These are phyloP conservation scores for Entamoeba moshkovskii DNA, from an alignment of 208 protist genomes.

Conservation along the genomic window DNA sequence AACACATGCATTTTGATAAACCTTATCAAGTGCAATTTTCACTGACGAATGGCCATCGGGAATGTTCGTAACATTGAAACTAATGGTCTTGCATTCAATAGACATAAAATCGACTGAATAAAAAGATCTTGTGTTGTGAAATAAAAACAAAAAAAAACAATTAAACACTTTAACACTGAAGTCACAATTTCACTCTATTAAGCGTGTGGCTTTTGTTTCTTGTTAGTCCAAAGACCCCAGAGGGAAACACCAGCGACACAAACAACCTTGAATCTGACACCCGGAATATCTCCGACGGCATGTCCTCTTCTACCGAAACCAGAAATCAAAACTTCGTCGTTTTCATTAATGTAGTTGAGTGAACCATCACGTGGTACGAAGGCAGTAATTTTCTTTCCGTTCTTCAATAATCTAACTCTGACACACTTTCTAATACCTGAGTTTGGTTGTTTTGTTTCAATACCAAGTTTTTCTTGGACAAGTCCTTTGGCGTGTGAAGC, in stretches of 20 bases:
- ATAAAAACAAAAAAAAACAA: too few species aligned
- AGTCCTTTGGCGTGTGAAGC: constrained; percentile 95
- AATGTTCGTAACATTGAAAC: too few species aligned
- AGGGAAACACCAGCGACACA: constrained; percentile 93
- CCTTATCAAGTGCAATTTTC: too few species aligned
- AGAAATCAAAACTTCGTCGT: constrained; percentile 92
- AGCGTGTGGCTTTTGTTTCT: too few species aligned
- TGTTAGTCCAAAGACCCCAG: constrained; percentile 31
- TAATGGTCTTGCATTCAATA: too few species aligned
- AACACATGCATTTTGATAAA: too few species aligned
- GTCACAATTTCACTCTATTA: too few species aligned
- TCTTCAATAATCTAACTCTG: constrained; percentile 99
- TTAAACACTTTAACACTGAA: too few species aligned
- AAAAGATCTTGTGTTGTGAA: too few species aligned
- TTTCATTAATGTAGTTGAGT: constrained; percentile 95
- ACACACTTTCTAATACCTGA: constrained; percentile 99
- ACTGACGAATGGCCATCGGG: too few species aligned
- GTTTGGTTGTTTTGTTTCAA: constrained; percentile 99
- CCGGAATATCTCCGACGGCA: constrained; percentile 98
- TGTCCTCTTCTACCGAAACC: constrained; percentile 93
- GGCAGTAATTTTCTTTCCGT: constrained; percentile 98
- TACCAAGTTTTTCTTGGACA: constrained; percentile 61
- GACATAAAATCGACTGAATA: too few species aligned
- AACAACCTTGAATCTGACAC: constrained; percentile 89
- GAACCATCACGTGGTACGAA: constrained; percentile 98